phyloP scores from a whole-genome alignment of 805 yeast genomes.

The Candida michaelii region DNA sequence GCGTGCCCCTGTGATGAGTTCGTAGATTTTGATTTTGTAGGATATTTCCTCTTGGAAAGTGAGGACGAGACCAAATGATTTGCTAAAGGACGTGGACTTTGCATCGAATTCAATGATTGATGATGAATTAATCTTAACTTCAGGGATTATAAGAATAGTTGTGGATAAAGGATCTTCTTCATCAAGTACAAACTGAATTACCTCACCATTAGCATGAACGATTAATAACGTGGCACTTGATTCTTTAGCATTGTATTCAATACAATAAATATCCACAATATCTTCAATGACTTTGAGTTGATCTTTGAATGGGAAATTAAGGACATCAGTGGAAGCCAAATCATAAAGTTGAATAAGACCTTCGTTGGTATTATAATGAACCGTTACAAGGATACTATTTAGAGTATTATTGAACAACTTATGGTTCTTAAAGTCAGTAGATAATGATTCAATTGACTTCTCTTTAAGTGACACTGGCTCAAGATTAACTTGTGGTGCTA shows the following conservation, averaged over 20 bases:
- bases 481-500: slow-evolving; percentile 4
- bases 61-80: slow-evolving; percentile 19
- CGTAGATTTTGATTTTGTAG: slow-evolving; percentile 16
- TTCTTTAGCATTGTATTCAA: slow-evolving; percentile 3
- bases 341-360: slow-evolving; percentile 8
- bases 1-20: slow-evolving; percentile 12
- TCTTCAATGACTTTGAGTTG: slow-evolving; percentile 3
- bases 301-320: not conserved
- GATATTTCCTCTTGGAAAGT: slow-evolving; percentile 6
- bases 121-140: slow-evolving; percentile 6
- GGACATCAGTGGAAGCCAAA: not conserved
- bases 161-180: slow-evolving; percentile 12
- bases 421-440: slow-evolving; percentile 3
- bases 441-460: not conserved
- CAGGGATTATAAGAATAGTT: not conserved
- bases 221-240: slow-evolving; percentile 7
- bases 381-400: slow-evolving; percentile 9
- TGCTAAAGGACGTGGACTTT: slow-evolving; percentile 7
- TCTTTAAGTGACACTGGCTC: not conserved
- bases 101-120: slow-evolving; percentile 17
- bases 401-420: slow-evolving; percentile 16
- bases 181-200: slow-evolving; percentile 12
- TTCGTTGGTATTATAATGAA: slow-evolving; percentile 13
- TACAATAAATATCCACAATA: slow-evolving; percentile 12
- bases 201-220: slow-evolving; percentile 14